Evolutionary conservation across 176 grass and related monocot species (phyloP).

Genomic region (Eleusine indica): DNA sequence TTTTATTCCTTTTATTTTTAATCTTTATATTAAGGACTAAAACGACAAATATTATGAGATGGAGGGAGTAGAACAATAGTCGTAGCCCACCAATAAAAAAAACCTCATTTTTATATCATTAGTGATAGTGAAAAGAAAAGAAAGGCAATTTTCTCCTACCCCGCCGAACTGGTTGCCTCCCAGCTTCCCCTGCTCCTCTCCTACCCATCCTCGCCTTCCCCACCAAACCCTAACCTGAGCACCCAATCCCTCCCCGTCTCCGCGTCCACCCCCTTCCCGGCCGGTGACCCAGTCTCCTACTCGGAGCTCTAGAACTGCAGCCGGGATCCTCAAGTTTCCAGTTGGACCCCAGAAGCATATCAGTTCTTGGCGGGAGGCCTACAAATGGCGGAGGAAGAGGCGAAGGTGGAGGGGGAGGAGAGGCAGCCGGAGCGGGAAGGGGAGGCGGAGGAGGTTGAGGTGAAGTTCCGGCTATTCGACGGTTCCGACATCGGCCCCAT

Average conservation of each 20-base stretch:
- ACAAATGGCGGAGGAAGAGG: slow-evolving; percentile 55
- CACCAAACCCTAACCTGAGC: slow-evolving; percentile 56
- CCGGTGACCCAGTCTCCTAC: background rate
- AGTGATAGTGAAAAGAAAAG: background rate
- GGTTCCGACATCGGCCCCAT: slow-evolving; percentile 74
- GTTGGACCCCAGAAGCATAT: slow-evolving; percentile 14
- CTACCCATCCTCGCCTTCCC: slow-evolving; percentile 11
- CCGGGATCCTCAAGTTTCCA: background rate
- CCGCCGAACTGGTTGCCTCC: background rate
- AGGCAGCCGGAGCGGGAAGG: slow-evolving; percentile 15
- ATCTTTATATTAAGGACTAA: too few species aligned
- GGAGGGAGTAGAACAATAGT: too few species aligned
- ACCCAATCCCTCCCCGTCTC: slow-evolving; percentile 22
- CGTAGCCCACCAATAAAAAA: background rate
- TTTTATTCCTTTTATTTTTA: too few species aligned
- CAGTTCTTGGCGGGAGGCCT: slow-evolving; percentile 23
- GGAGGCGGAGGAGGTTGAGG: slow-evolving; percentile 61
- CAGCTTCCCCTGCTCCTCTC: slow-evolving; percentile 23
- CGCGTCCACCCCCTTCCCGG: background rate
- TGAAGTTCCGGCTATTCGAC: slow-evolving; percentile 75
- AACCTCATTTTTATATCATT: background rate
- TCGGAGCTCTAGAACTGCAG: slow-evolving; percentile 4
- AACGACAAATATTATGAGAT: too few species aligned
- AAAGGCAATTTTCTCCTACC: slow-evolving; percentile 2
- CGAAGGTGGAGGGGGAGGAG: slow-evolving; percentile 25